Base-by-base conservation (phyloP, 31 red algal genomes). In the Bonnemaisonia californica region DNA sequence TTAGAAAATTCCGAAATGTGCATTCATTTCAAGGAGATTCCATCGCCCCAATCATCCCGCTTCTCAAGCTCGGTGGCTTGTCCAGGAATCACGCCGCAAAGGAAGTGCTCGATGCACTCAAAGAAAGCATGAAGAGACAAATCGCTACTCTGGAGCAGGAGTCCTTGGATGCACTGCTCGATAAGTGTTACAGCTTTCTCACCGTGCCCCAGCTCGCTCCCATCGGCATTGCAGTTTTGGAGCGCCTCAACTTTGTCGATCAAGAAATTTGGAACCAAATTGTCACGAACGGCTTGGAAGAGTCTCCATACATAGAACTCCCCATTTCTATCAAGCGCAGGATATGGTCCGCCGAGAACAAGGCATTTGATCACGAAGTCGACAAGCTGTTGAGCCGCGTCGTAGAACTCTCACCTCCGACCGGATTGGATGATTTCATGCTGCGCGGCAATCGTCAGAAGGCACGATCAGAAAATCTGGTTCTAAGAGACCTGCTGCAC, bases 251-350 rank as follows among this genome's bases (percentile, higher is more conserved):
- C 3, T 69, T 73, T 40, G 87, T 90, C 7, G 78, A 83, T 45
- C 61, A 60, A 1, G 41, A 60, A 33, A 77, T 90, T 24, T 90
- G 87, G 87, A 69, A 41, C 22, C 78, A 90, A 38, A 90, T 90
- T 69, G 87, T 90, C 30, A 41, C 80, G 16, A 90, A 90, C 48
- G 87, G 87, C n/a, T 78, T 90, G 2, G 79, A 83, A 2, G 87
- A 90, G 27, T 82, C 87, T 9, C 87, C 87, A 19, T 90, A 90
- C 33, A 83, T 60, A 4, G 87, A 90, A 45, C 71, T 90, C 16
- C 87, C 87, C 24, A 56, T 83, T 54, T 77, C 87, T 22, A 77
- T 90, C 71, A 90, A 90, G 72, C 69, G 75, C 34, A 35, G 87
- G 19, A 90, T 90, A 33, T 90, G 87, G 87, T 35, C 69, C 1